phyloP scores from a whole-genome alignment of 306 rosid species.

The Carpinus viminea region DNA sequence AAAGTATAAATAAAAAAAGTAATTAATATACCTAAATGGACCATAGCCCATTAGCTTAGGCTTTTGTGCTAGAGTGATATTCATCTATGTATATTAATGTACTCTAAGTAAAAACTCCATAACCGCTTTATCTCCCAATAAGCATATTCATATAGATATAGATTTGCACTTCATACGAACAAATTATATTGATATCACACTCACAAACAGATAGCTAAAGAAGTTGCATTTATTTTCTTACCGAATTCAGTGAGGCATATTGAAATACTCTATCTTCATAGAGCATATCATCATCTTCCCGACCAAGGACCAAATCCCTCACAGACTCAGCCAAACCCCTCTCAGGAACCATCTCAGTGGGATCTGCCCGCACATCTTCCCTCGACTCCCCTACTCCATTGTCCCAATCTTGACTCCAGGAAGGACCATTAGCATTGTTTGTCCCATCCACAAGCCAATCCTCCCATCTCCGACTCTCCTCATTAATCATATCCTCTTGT shows the following conservation, averaged over 20 bases:
- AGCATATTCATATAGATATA: neutral
- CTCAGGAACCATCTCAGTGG: conserved; percentile 33
- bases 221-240: conserved; percentile 28
- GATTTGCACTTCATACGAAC: neutral
- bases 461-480: conserved; percentile 72
- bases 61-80: no score
- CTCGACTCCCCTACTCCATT: conserved; percentile 35
- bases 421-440: conserved; percentile 14
- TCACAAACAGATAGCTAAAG: neutral
- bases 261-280: conserved; percentile 91
- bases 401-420: conserved; percentile 62
- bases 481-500: conserved; percentile 58
- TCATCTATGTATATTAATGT: no score
- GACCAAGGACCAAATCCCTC: conserved; percentile 52
- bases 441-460: conserved; percentile 71
- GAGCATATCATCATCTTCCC: conserved; percentile 70
- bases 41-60: no score
- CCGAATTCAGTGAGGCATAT: conserved; percentile 87
- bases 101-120: no score
- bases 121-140: no score
- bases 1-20: no score
- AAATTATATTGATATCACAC: neutral
- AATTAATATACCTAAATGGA: no score
- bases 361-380: conserved; percentile 37
- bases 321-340: conserved; percentile 58